phyloP scores from a whole-genome alignment of 768 basidiomycete genomes.

The Calocybe gangraenosa region DNA sequence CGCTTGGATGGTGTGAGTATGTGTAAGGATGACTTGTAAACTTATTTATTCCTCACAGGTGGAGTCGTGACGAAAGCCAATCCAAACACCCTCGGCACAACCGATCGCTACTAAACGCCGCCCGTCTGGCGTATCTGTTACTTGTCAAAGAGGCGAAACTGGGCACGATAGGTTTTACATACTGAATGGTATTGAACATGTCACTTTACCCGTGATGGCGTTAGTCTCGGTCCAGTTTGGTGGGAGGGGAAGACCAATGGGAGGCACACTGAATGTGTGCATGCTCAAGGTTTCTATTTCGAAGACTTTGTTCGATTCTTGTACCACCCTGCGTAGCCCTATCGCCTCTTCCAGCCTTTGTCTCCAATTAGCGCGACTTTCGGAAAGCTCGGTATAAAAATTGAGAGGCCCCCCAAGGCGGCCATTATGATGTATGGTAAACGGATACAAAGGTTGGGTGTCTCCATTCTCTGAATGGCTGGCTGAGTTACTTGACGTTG shows the following conservation, averaged over 20 bases:
- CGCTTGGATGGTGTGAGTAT: slow-evolving; percentile 49
- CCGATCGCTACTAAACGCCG: slow-evolving; percentile 84
- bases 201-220: slow-evolving; percentile 77
- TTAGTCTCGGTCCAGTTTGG: slow-evolving; percentile 69
- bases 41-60: slow-evolving; percentile 56
- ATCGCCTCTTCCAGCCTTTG: slow-evolving; percentile 88
- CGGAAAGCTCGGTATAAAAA: slow-evolving; percentile 75
- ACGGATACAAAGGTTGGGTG: slow-evolving; percentile 75
- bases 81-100: slow-evolving; percentile 92
- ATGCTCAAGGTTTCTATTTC: slow-evolving; percentile 86
- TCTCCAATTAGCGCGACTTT: slow-evolving; percentile 80
- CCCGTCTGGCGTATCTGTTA: slow-evolving; percentile 76
- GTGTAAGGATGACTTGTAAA: neutral
- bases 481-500: slow-evolving; percentile 18
- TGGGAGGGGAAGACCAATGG: slow-evolving; percentile 42
- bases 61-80: slow-evolving; percentile 86
- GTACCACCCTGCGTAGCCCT: slow-evolving; percentile 78
- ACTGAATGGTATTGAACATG: slow-evolving; percentile 94
- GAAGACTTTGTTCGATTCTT: slow-evolving; percentile 94
- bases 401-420: slow-evolving; percentile 80
- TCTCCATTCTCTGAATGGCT: slow-evolving; percentile 47
- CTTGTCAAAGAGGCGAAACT: slow-evolving; percentile 2
- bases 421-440: slow-evolving; percentile 85
- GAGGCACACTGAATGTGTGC: slow-evolving; percentile 81
- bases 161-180: slow-evolving; percentile 25